Percentiles rank a stretch among this genome's conserved stretches.
These are phyloP conservation scores for Carex scoparia DNA, from an alignment of 176 grass and related monocot species.

Conservation along the genomic window DNA sequence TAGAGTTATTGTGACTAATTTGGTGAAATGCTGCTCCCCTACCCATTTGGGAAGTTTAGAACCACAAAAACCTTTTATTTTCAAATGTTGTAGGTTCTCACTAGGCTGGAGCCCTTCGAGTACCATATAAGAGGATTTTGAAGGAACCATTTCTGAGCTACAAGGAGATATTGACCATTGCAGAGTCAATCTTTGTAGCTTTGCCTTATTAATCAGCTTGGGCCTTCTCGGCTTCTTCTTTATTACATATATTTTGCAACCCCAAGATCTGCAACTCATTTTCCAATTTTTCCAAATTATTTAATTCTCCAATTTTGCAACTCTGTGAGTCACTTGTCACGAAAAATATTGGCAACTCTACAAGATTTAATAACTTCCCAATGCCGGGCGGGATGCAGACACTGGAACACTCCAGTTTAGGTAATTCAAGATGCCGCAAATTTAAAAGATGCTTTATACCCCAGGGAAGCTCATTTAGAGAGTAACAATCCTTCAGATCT, in stretches of 20 bases:
- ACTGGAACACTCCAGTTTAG: background rate
- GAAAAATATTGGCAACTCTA: constrained; percentile 28
- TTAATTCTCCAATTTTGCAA: constrained; percentile 36
- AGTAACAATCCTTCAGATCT: constrained; percentile 28
- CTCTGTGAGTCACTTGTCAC: constrained; percentile 1
- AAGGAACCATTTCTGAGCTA: background rate
- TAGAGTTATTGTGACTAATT: constrained; percentile 24
- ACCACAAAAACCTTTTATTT: constrained; percentile 22
- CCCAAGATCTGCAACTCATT: constrained; percentile 32
- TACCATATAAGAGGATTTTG: constrained; percentile 9
- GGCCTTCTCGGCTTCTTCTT: background rate
- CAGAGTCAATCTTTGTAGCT: constrained; percentile 26
- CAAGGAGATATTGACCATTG: constrained; percentile 28
- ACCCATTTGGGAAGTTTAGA: constrained; percentile 35
- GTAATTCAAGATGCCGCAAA: constrained; percentile 34
- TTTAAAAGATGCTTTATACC: constrained; percentile 33
- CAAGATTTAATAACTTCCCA: constrained; percentile 28
- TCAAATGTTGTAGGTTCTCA: constrained; percentile 5
- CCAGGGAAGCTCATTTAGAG: constrained; percentile 24
- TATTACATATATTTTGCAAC: constrained; percentile 23
- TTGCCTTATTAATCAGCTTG: constrained; percentile 16
- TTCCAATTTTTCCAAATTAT: constrained; percentile 30
- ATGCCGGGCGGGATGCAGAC: constrained; percentile 26
- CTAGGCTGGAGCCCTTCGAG: background rate
- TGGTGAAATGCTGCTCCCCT: constrained; percentile 15